Evolutionary conservation across 352 stramenopile species (phyloP).

Genomic region (Pseudoperonospora humuli): DNA sequence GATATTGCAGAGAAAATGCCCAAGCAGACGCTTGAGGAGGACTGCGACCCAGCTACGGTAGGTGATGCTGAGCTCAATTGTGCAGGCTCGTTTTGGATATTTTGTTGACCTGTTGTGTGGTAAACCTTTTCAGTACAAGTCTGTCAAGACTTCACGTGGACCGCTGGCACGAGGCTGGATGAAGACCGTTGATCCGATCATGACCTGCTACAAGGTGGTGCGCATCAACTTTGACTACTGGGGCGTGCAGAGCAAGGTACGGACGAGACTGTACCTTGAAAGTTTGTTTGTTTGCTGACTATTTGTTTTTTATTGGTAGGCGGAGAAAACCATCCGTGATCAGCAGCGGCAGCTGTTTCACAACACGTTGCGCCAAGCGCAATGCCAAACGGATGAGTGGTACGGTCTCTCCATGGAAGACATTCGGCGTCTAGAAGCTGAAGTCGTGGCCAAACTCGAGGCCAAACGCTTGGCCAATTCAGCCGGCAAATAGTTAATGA

Average conservation of each 20-base stretch:
- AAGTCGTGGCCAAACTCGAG: conserved; percentile 68
- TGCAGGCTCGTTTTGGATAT: neutral
- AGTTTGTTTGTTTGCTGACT: neutral
- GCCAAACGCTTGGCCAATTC: conserved; percentile 50
- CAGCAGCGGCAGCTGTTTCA: conserved; percentile 82
- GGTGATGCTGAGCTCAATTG: neutral
- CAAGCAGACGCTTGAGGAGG: conserved; percentile 68
- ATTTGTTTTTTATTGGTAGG: conserved; percentile 18
- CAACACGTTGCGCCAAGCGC: conserved; percentile 54
- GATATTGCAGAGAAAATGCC: conserved; percentile 70
- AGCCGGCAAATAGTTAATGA: conserved; percentile 30
- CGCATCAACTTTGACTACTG: conserved; percentile 87
- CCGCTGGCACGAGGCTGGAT: conserved; percentile 59
- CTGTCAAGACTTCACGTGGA: conserved; percentile 59
- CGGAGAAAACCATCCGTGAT: conserved; percentile 76
- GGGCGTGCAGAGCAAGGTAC: conserved; percentile 70
- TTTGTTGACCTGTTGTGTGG: neutral
- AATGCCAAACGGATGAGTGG: conserved; percentile 79
- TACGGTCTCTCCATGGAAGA: conserved; percentile 78
- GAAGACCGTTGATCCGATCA: conserved; percentile 62
- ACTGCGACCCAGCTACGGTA: conserved; percentile 56
- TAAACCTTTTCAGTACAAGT: conserved; percentile 43
- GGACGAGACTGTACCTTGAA: neutral
- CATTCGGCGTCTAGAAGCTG: conserved; percentile 70
- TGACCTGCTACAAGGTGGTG: conserved; percentile 85